phyloP scores from a whole-genome alignment of 208 protist species.

The Porcisia hertigi region DNA sequence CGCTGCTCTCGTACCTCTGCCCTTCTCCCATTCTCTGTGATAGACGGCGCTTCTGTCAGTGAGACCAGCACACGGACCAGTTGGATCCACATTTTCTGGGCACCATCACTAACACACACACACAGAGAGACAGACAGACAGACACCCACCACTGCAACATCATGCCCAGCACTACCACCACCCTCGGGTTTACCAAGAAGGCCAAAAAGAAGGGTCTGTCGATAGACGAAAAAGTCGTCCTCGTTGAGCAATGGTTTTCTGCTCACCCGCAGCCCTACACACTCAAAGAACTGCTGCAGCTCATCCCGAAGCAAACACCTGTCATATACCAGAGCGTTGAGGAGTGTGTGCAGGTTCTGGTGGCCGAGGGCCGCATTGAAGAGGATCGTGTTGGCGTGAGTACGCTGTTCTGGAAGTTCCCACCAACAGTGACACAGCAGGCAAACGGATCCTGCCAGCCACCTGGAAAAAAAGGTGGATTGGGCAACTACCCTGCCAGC shows the following conservation, averaged over 20 bases:
- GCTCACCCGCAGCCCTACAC: slow-evolving; percentile 72
- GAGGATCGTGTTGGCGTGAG: slow-evolving; percentile 76
- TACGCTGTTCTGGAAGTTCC: slow-evolving; percentile 85
- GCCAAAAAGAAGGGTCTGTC: slow-evolving; percentile 72
- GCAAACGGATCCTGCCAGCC: neutral
- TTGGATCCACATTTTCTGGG: neutral
- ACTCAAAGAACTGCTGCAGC: slow-evolving; percentile 70
- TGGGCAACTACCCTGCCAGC: neutral
- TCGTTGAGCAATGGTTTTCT: slow-evolving; percentile 66
- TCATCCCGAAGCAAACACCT: slow-evolving; percentile 68
- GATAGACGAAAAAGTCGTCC: slow-evolving; percentile 78
- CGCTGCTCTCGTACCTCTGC: too few species aligned
- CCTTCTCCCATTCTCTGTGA: too few species aligned
- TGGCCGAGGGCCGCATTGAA: slow-evolving; percentile 63
- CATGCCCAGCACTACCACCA: slow-evolving; percentile 20
- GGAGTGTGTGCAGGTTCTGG: slow-evolving; percentile 78
- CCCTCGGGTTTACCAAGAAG: slow-evolving; percentile 20
- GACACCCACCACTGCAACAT: neutral
- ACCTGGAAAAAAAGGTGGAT: neutral
- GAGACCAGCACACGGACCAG: too few species aligned
- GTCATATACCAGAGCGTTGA: slow-evolving; percentile 86
- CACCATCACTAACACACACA: neutral
- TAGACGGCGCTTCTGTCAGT: too few species aligned
- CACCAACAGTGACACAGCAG: slow-evolving; percentile 17
- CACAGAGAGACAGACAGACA: slow-evolving; percentile 12